Conservation (phyloP, 1,284 basidiomycete genomes). For the Sphagnurus paluster region DNA sequence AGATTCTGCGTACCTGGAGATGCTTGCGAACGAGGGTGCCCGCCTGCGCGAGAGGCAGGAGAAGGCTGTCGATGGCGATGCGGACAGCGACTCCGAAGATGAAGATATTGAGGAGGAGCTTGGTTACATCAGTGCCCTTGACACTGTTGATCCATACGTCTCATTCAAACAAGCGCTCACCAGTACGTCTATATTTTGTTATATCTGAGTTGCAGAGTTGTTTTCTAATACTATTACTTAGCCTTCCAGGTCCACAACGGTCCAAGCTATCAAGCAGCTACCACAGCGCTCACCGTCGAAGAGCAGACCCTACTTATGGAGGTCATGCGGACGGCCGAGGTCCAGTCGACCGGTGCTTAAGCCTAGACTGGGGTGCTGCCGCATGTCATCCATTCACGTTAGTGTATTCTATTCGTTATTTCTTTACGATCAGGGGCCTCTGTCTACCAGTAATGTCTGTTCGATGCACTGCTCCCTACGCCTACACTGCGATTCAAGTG, state of each 20-base stretch:
- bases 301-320: slow-evolving; percentile 81
- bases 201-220: background rate
- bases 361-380: slow-evolving; percentile 3
- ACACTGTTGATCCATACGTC: slow-evolving; percentile 69
- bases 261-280: slow-evolving; percentile 65
- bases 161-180: slow-evolving; percentile 76
- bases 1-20: slow-evolving; percentile 79
- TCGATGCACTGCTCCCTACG: slow-evolving; percentile 1
- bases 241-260: slow-evolving; percentile 75
- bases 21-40: slow-evolving; percentile 77
- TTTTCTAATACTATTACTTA: slow-evolving; percentile 28
- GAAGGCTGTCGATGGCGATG: slow-evolving; percentile 40
- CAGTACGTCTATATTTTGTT: slow-evolving; percentile 38
- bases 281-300: slow-evolving; percentile 67
- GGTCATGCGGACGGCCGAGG: slow-evolving; percentile 67
- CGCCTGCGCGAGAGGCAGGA: slow-evolving; percentile 65
- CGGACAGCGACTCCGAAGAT: slow-evolving; percentile 51
- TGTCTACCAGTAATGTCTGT: slow-evolving; percentile 12
- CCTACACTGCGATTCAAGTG: slow-evolving; percentile 3
- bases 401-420: slow-evolving; percentile 15
- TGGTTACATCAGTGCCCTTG: slow-evolving; percentile 77
- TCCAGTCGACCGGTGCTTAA: slow-evolving; percentile 20
- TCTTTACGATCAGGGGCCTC: slow-evolving; percentile 13
- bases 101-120: slow-evolving; percentile 76
- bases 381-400: slow-evolving; percentile 9